Percentiles rank a stretch among this genome's conserved stretches.
These are phyloP conservation scores for Salvia hispanica DNA, from an alignment of 257 asterid genomes.

Conservation along the genomic window DNA sequence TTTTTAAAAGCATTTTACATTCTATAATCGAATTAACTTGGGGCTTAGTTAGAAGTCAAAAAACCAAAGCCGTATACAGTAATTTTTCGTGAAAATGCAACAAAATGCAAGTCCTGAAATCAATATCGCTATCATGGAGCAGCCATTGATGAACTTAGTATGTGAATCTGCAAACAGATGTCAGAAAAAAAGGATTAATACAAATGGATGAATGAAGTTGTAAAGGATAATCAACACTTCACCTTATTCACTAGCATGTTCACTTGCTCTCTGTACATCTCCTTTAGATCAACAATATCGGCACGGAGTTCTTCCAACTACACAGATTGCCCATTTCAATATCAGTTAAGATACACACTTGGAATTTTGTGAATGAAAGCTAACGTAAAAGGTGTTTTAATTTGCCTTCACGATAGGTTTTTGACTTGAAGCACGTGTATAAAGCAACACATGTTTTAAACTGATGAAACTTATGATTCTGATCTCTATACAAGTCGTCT, in stretches of 20 bases:
- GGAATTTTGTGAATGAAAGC: neutral
- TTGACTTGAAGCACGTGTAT: neutral
- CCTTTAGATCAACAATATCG: conserved; percentile 88
- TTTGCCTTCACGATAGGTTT: no score
- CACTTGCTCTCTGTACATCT: conserved; percentile 99
- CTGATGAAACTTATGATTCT: neutral
- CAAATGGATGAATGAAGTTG: neutral
- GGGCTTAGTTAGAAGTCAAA: neutral
- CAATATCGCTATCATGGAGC: conserved; percentile 38
- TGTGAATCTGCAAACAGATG: conserved; percentile 61
- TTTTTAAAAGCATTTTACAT: conserved; percentile 14
- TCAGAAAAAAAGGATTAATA: neutral
- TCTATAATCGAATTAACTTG: conserved; percentile 7
- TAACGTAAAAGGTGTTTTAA: neutral
- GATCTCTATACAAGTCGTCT: neutral
- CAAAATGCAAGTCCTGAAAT: conserved; percentile 4
- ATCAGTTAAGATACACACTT: conserved; percentile 11
- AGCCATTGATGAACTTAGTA: conserved; percentile 54
- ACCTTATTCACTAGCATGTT: conserved; percentile 96
- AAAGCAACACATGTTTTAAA: no score
- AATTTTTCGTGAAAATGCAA: conserved; percentile 21
- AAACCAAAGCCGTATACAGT: conserved; percentile 13
- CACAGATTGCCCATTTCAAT: conserved; percentile 25
- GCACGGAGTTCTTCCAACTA: conserved; percentile 98
- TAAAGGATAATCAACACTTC: neutral